Base-by-base conservation (phyloP, 805 yeast species). In the Metschnikowia cerradonensis region DNA sequence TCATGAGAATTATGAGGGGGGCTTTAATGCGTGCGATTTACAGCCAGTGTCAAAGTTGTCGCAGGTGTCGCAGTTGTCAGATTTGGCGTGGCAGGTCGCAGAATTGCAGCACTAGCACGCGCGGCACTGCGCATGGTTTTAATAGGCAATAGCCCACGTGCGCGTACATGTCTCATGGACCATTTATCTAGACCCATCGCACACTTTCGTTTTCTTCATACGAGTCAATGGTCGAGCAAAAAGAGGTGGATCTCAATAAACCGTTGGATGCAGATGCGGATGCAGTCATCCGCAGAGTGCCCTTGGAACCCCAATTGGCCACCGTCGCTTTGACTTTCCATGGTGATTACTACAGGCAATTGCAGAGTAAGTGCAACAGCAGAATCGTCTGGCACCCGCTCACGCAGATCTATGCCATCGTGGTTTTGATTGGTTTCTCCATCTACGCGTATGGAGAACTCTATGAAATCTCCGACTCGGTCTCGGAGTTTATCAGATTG, bases 321-420 rank as follows among this genome's bases (percentile, higher is more conserved):
- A 78, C 80, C 41, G 87, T 87, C 10, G 80, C 84, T 1, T 61
- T 84, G 49, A 82, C 80, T 51, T 66, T 86, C 52, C 81, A 84
- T 31, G 81, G 87, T 51, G 94, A 87, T 63, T 81, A 75, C 56
- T 68, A 80, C 50, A 62, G 77, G 22, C 74, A 70, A 54, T 62
- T 71, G 37, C 84, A 80, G 60, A 67, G 82, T 1, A 52, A 65
- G 23, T 71, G 81, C 48, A 80, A 78, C 61, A 73, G 62, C 51
- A 59, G 60, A 42, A 59, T 81, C 37, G 72, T 81, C 44, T 75
- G 75, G 71, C 77, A 77, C 61, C 80, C 78, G 3, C 51, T 70
- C 20, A 68, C 80, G 0, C 43, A 74, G 10, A 42, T 67, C 1
- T 50, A 49, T 19, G 41, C 54, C 5, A 4, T 55, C 6, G 45